Conservation (phyloP, 371 early-diverging fungal genomes). For the Mortierella sp. region DNA sequence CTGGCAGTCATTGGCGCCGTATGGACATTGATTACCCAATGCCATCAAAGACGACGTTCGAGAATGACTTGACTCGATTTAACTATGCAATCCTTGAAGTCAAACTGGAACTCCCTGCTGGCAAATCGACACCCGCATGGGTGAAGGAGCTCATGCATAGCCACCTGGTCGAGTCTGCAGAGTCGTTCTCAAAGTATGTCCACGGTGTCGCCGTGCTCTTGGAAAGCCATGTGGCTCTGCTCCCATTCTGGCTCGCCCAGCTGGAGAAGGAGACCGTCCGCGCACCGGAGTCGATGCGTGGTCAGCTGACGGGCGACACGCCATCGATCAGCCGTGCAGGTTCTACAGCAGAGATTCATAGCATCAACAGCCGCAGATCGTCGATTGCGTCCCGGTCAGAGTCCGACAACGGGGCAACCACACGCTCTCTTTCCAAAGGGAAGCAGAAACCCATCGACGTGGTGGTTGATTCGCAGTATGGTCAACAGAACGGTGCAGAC, state of each 20-base stretch:
- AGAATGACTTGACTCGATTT: slow-evolving; percentile 86
- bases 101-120: slow-evolving; percentile 89
- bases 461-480: slow-evolving; percentile 41
- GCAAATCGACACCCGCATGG: slow-evolving; percentile 92
- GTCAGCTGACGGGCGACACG: slow-evolving; percentile 37
- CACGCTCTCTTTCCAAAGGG: slow-evolving; percentile 36
- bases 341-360: slow-evolving; percentile 49
- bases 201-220: slow-evolving; percentile 95
- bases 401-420: slow-evolving; percentile 35
- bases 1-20: slow-evolving; percentile 92
- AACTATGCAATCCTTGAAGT: slow-evolving; percentile 98
- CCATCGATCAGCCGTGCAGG: slow-evolving; percentile 36
- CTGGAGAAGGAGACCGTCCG: slow-evolving; percentile 45
- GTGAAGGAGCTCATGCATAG: slow-evolving; percentile 87
- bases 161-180: slow-evolving; percentile 95
- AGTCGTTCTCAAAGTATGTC: slow-evolving; percentile 98
- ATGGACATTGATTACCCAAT: slow-evolving; percentile 90
- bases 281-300: slow-evolving; percentile 40
- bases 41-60: slow-evolving; percentile 51
- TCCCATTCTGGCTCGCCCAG: slow-evolving; percentile 93
- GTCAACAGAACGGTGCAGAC: slow-evolving; percentile 1
- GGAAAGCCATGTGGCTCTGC: slow-evolving; percentile 83
- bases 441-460: slow-evolving; percentile 46
- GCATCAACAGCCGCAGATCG: slow-evolving; percentile 49
- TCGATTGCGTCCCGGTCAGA: slow-evolving; percentile 40